These are phyloP conservation scores for Inga oerstediana DNA, from an alignment of 306 rosid species.

Conservation along the genomic window DNA sequence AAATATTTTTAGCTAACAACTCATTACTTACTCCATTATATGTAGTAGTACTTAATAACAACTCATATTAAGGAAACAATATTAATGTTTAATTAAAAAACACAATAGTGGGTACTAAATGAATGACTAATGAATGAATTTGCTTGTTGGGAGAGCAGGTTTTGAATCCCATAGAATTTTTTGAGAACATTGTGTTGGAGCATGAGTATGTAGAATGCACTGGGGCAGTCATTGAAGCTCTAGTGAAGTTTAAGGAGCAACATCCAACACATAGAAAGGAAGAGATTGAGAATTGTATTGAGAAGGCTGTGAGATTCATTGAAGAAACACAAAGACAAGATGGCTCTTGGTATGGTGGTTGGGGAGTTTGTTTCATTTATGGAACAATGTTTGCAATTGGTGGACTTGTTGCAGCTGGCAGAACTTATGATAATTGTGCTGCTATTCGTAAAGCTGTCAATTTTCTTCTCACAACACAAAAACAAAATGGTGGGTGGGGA, in stretches of 20 bases:
- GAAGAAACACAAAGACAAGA: not conserved
- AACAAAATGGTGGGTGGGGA: not conserved
- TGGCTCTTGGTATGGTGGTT: not conserved
- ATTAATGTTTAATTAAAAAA: too few species aligned
- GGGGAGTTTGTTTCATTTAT: not conserved
- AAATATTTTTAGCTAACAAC: too few species aligned
- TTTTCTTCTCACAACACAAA: not conserved
- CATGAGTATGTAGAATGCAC: slow-evolving; percentile 33
- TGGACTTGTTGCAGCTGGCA: not conserved
- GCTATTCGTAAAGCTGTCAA: not conserved
- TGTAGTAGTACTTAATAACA: too few species aligned
- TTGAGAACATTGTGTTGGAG: not conserved
- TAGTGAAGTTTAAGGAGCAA: not conserved
- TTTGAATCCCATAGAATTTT: slow-evolving; percentile 15
- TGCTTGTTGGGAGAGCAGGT: not conserved
- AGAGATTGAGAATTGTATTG: not conserved
- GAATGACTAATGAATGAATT: too few species aligned
- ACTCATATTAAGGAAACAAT: too few species aligned
- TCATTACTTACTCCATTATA: too few species aligned
- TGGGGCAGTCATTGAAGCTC: not conserved
- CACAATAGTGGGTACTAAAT: too few species aligned
- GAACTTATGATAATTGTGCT: not conserved
- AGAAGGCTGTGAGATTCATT: not conserved
- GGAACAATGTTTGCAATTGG: not conserved
- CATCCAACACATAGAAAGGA: not conserved